A percentile compares a stretch with the other conserved stretches of the same genome.
Conservation (phyloP, 306 rosid species). For the Senna siamea region DNA sequence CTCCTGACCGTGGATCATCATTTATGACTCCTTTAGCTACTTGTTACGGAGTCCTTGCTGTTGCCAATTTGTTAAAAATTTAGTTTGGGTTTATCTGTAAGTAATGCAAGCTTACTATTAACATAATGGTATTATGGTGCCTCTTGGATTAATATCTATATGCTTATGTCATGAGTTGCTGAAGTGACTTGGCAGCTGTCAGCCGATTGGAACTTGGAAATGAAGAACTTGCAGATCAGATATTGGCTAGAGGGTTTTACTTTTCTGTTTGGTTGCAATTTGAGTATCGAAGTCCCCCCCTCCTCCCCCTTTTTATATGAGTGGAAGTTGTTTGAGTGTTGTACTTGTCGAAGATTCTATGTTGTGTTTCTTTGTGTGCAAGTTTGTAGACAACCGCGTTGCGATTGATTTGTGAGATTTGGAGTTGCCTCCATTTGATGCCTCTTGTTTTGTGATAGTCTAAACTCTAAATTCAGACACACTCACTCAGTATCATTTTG, state of each 20-base stretch:
- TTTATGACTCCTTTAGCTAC: conserved; percentile 1
- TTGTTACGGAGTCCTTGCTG: neutral
- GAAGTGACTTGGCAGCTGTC: conserved; percentile 39
- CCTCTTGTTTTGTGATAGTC: conserved; percentile 36
- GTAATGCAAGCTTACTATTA: neutral
- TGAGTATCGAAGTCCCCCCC: conserved; percentile 31
- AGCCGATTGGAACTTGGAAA: conserved; percentile 36
- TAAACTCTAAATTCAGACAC: no score
- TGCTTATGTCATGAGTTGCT: conserved; percentile 25
- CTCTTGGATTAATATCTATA: neutral
- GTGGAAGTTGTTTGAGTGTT: conserved; percentile 35
- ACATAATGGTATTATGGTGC: neutral
- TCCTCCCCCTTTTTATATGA: conserved; percentile 31
- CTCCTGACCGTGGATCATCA: neutral
- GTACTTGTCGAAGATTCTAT: conserved; percentile 29
- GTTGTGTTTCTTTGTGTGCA: conserved; percentile 36
- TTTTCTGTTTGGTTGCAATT: conserved; percentile 28
- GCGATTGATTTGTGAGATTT: conserved; percentile 35
- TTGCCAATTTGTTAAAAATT: neutral
- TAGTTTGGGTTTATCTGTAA: conserved; percentile 1
- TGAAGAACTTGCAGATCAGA: conserved; percentile 25
- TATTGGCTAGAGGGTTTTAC: conserved; percentile 28
- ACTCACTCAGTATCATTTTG: no score
- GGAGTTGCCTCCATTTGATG: conserved; percentile 25
- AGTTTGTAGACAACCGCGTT: conserved; percentile 33